phyloP scores from a whole-genome alignment of 345 rosid genomes.

The Populus alba region DNA sequence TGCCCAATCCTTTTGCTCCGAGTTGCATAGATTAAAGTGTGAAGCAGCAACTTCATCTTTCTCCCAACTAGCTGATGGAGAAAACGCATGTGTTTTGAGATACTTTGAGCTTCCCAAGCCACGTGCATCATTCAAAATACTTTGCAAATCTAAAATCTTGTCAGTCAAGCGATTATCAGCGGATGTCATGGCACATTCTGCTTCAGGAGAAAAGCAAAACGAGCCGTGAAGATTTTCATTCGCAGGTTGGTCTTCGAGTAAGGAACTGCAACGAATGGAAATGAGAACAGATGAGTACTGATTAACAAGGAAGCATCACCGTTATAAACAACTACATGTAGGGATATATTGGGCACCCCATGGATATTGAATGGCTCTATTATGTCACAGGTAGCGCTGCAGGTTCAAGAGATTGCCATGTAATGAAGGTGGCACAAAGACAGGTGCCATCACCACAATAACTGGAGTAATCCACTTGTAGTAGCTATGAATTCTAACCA shows the following conservation, averaged over 20 bases:
- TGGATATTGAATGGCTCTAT: conserved; percentile 23
- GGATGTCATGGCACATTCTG: conserved; percentile 14
- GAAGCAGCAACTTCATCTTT: conserved; percentile 14
- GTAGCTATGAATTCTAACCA: neutral
- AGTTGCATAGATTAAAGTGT: conserved; percentile 1
- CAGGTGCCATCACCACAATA: conserved; percentile 10
- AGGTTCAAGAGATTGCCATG: neutral
- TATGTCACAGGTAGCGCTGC: conserved; percentile 1
- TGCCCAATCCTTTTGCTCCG: conserved; percentile 7
- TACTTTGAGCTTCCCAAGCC: conserved; percentile 29
- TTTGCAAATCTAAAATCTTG: conserved; percentile 26
- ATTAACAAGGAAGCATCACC: neutral
- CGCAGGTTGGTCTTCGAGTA: conserved; percentile 38
- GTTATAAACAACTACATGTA: neutral
- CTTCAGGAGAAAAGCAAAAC: conserved; percentile 28
- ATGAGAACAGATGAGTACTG: conserved; percentile 3
- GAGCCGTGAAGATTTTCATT: conserved; percentile 28
- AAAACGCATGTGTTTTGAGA: conserved; percentile 29
- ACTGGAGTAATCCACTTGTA: conserved; percentile 11
- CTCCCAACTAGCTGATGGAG: conserved; percentile 30
- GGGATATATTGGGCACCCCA: conserved; percentile 21
- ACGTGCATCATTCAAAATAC: conserved; percentile 18
- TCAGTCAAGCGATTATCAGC: conserved; percentile 18
- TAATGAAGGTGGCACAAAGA: conserved; percentile 10
- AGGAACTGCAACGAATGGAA: conserved; percentile 37